These are phyloP conservation scores for Pseudogymnoascus sp. DNA, from an alignment of 2,329 filamentous ascomycete species.

Conservation along the genomic window DNA sequence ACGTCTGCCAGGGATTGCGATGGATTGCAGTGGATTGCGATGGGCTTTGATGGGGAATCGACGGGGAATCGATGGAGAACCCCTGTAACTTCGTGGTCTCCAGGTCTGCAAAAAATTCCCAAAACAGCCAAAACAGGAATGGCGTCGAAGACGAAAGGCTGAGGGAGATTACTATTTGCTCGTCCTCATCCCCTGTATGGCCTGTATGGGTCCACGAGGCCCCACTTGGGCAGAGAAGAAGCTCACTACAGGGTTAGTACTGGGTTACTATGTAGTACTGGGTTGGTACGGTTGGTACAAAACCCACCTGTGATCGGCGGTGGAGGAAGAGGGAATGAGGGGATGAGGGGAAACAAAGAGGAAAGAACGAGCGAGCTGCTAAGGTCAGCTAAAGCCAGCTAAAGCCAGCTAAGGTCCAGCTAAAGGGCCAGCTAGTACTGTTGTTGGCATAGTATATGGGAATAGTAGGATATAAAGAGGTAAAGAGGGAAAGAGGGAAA, in stretches of 20 bases:
- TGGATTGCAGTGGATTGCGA: background rate
- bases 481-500: background rate
- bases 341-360: background rate
- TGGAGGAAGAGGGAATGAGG: background rate
- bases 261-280: no score
- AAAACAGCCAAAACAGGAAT: background rate
- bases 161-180: background rate
- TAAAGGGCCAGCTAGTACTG: no score
- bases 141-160: background rate
- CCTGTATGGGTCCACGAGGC: background rate
- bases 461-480: background rate
- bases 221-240: background rate
- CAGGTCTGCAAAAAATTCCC: constrained; percentile 1
- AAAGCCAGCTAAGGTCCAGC: background rate
- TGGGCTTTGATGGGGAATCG: background rate
- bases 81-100: background rate
- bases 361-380: background rate
- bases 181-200: background rate
- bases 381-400: background rate
- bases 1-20: background rate
- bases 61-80: background rate
- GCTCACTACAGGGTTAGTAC: background rate
- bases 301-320: background rate
- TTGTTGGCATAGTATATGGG: no score
- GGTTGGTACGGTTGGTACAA: no score